These are phyloP conservation scores for Ophiostoma sp. DNA, from an alignment of 2,329 filamentous ascomycete genomes.

Conservation along the genomic window DNA sequence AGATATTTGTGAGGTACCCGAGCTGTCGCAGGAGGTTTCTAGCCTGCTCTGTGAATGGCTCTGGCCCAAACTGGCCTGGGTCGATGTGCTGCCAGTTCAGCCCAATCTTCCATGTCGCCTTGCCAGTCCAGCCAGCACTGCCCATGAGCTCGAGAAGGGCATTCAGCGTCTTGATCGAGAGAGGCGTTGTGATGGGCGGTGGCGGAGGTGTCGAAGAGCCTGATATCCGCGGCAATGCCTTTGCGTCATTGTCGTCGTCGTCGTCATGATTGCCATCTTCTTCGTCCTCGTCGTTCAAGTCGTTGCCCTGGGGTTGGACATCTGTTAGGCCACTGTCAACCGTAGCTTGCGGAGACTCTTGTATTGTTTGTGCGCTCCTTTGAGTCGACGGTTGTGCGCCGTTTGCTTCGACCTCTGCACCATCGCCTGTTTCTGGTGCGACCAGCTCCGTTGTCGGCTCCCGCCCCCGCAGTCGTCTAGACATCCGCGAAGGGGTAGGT, in stretches of 20 bases:
- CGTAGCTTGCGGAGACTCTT: not conserved
- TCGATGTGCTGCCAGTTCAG: slow-evolving; percentile 7
- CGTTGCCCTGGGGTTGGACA: not conserved
- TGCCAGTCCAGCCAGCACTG: slow-evolving; percentile 26
- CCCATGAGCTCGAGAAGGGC: slow-evolving; percentile 26
- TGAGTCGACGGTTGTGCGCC: not conserved
- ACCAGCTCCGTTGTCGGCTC: not conserved
- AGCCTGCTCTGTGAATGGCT: slow-evolving; percentile 13
- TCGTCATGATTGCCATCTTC: not conserved
- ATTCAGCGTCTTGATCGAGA: not conserved
- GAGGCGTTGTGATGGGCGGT: not conserved
- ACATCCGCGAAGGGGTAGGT: not conserved
- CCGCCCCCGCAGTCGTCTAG: not conserved
- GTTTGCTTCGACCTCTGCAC: not conserved
- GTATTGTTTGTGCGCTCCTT: not conserved
- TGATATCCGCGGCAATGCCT: not conserved
- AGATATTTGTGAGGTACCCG: not conserved
- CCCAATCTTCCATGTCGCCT: slow-evolving; percentile 24
- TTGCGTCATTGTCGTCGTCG: not conserved
- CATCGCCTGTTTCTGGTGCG: not conserved
- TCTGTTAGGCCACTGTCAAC: not conserved
- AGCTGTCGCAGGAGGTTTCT: slow-evolving; percentile 12
- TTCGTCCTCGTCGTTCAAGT: not conserved
- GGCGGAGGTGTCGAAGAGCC: not conserved
- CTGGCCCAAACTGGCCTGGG: not conserved